Percentiles rank a stretch among this genome's conserved stretches.
Conservation (phyloP, 768 basidiomycete genomes). For the Tulasnella sp. region DNA sequence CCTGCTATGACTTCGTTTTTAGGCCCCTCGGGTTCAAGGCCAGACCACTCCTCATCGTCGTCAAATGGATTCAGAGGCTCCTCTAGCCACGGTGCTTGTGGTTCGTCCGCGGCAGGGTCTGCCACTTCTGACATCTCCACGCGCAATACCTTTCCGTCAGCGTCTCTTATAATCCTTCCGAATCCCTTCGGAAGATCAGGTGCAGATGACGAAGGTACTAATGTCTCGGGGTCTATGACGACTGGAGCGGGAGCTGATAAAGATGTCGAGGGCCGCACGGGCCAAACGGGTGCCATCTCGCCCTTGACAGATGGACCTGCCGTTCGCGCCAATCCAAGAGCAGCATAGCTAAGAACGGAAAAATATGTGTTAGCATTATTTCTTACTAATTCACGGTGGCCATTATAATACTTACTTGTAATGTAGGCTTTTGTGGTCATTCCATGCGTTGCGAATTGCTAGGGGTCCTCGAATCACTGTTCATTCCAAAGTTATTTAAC, state of each 20-base stretch:
- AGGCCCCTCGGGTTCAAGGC: conserved; percentile 16
- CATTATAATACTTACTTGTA: conserved; percentile 62
- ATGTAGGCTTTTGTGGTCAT: conserved; percentile 71
- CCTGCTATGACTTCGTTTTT: conserved; percentile 37
- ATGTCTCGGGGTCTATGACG: background rate
- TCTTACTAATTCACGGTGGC: too few relatives aligned
- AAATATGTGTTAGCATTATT: background rate
- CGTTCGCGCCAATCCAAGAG: conserved; percentile 5
- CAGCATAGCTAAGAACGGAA: conserved; percentile 25
- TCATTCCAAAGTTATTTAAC: conserved; percentile 13
- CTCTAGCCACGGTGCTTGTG: background rate
- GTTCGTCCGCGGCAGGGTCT: conserved; percentile 20
- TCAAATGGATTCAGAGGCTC: conserved; percentile 16
- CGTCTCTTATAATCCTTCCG: conserved; percentile 76
- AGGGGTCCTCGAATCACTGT: conserved; percentile 74
- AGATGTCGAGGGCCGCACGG: background rate
- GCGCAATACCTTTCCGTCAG: conserved; percentile 58
- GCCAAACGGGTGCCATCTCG: background rate
- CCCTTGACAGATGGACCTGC: background rate
- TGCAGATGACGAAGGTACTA: background rate
- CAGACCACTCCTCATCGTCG: conserved; percentile 22
- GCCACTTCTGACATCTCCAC: conserved; percentile 55
- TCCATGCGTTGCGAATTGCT: conserved; percentile 76
- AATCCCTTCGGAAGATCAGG: conserved; percentile 44
- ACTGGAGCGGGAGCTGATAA: background rate